These are phyloP conservation scores for Terfezia claveryi DNA, from an alignment of 495 filamentous ascomycete genomes.

Conservation along the genomic window DNA sequence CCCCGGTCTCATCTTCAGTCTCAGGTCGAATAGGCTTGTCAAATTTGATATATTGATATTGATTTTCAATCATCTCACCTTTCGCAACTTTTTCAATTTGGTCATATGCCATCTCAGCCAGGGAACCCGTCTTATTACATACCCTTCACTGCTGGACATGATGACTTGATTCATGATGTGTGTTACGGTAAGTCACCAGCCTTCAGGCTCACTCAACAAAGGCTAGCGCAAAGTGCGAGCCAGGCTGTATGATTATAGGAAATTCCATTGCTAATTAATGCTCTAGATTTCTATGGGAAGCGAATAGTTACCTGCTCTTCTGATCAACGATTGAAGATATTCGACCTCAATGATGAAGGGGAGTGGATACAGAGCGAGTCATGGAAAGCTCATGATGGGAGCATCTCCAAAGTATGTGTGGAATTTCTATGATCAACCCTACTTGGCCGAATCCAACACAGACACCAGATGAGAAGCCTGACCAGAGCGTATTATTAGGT, in stretches of 20 bases:
- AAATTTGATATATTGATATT: no score
- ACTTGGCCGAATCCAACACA: not conserved
- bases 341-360: conserved; percentile 54
- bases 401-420: conserved; percentile 56
- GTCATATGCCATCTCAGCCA: not conserved
- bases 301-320: conserved; percentile 76
- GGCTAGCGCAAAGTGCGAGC: not conserved
- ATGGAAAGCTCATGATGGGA: conserved; percentile 79
- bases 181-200: conserved; percentile 26
- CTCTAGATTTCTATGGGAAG: conserved; percentile 54
- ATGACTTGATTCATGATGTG: conserved; percentile 45
- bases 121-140: not conserved
- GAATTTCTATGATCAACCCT: not conserved
- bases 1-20: no score
- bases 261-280: conserved; percentile 2
- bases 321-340: conserved; percentile 85
- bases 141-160: conserved; percentile 28
- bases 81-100: no score
- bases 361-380: conserved; percentile 63
- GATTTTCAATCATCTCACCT: no score
- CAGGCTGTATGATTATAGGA: not conserved
- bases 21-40: no score
- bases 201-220: not conserved
- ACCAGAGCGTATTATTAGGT: conserved; percentile 3
- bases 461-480: not conserved